A percentile compares a stretch with the other conserved stretches of the same genome.
Conservation (phyloP, 192 early-diverging fungal genomes). For the Entomortierella beljakovae region DNA sequence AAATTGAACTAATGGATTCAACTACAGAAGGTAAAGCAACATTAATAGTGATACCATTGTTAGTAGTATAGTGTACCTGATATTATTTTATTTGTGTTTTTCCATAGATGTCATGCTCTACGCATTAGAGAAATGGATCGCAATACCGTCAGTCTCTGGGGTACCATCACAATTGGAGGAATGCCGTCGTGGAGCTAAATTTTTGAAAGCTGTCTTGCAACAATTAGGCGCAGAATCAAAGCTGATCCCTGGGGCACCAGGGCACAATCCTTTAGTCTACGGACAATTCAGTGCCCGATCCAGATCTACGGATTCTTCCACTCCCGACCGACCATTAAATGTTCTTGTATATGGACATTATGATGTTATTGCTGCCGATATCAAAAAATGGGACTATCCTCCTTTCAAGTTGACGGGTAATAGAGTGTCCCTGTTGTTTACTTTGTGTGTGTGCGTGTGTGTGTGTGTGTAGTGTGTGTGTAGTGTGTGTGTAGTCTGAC, state of each 20-base stretch:
- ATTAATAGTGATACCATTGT: neutral
- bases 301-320: too few relatives aligned
- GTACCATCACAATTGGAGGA: constrained; percentile 75
- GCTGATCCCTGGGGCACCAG: constrained; percentile 68
- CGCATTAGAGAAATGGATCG: constrained; percentile 77
- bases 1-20: constrained; percentile 28
- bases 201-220: constrained; percentile 71
- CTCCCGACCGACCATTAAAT: constrained; percentile 22
- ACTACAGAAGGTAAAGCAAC: constrained; percentile 34
- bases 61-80: neutral
- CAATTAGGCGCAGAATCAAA: constrained; percentile 75
- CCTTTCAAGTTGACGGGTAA: constrained; percentile 71
- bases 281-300: constrained; percentile 54
- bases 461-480: too few relatives aligned
- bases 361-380: constrained; percentile 82
- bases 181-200: constrained; percentile 79
- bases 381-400: constrained; percentile 69
- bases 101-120: constrained; percentile 67
- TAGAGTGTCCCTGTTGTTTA: neutral
- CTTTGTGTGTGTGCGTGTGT: too few relatives aligned
- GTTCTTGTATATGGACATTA: constrained; percentile 86
- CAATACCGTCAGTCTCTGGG: constrained; percentile 75
- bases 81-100: too few relatives aligned
- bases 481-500: neutral
- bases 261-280: constrained; percentile 78